Evolutionary conservation across 2,329 filamentous ascomycete genomes (phyloP).

Genomic region (Claviceps quebecensis): DNA sequence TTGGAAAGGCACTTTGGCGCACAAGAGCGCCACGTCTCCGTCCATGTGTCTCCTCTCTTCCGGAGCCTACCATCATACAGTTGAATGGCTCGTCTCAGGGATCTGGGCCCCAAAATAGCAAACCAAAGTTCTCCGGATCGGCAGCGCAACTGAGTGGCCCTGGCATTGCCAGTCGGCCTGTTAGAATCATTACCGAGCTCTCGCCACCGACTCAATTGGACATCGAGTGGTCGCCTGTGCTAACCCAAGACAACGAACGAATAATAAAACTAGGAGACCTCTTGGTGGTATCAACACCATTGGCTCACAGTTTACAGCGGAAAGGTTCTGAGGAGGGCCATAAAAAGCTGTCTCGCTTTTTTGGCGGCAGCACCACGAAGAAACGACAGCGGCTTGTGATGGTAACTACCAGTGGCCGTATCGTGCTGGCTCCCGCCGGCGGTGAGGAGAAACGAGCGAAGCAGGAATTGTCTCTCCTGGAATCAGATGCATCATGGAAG

Average conservation of each 20-base stretch:
- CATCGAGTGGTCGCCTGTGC: constrained; percentile 94
- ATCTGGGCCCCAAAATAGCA: constrained; percentile 12
- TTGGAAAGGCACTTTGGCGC: constrained; percentile 78
- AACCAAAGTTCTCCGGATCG: constrained; percentile 15
- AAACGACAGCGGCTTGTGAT: constrained; percentile 88
- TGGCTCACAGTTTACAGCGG: constrained; percentile 58
- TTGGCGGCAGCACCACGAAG: constrained; percentile 80
- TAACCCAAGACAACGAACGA: constrained; percentile 80
- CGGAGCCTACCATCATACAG: constrained; percentile 62
- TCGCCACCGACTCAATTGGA: constrained; percentile 94
- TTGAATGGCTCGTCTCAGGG: constrained; percentile 41
- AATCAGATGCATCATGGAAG: constrained; percentile 62
- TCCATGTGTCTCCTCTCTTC: constrained; percentile 62
- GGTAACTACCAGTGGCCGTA: constrained; percentile 80
- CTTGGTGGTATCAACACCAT: constrained; percentile 65
- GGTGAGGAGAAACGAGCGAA: constrained; percentile 95
- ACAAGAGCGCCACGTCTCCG: constrained; percentile 78
- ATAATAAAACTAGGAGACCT: constrained; percentile 91
- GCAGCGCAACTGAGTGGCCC: constrained; percentile 20
- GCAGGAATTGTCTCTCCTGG: constrained; percentile 73
- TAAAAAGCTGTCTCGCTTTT: constrained; percentile 87
- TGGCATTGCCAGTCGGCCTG: constrained; percentile 44
- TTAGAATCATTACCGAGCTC: constrained; percentile 82
- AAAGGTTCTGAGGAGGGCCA: constrained; percentile 60
- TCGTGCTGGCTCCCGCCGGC: constrained; percentile 79